Evolutionary conservation across 345 rosid species (phyloP), one percentile per base, ranked within the genome.

Genomic region (Gossypium raimondii): DNA sequence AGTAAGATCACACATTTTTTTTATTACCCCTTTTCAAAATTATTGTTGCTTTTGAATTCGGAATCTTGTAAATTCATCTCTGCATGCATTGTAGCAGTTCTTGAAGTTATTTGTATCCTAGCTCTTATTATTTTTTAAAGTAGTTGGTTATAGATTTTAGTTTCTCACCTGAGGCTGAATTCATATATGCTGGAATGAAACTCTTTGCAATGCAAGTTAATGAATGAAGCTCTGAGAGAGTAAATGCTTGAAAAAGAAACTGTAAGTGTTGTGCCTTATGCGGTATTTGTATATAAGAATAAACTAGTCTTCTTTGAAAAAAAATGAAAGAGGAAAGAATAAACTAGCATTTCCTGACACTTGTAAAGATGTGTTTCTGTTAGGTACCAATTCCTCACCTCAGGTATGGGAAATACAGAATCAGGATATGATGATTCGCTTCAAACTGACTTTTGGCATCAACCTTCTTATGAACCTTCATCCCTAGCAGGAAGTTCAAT

Each of bases 401-500:
- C 7, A 8, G 38, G 63, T 50, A 86, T 76, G 87, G 86, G 88
- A 69, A 87, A 82, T 77, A 60, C 66, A 9, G 79, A 79, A 73
- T 82, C 85, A 17, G 68, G 61, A 66, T 50, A 44, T 62, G 83
- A 78, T 62, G 75, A 81, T 74, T 29, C 75, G 56, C 34, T 72
- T 65, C 55, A 34, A 11, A 29, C 79, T 72, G 74, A 79, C 78
- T 73, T 41, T 68, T 25, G 16, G 60, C 76, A 79, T 63, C 84
- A 65, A 62, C 44, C 76, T 44, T 61, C 69, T 61, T 73, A 24
- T 61, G 69, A 62, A 61, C 9, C 34, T 27, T 13, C 75, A 56
- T 80, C 70, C 63, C 70, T 72, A 69, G 67, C 85, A 57, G 93
- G 82, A 68, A 75, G 81, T 53, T 78, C 83, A 29, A 80, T 81